phyloP scores from a whole-genome alignment of 768 basidiomycete genomes.

The Ramaria sp. region DNA sequence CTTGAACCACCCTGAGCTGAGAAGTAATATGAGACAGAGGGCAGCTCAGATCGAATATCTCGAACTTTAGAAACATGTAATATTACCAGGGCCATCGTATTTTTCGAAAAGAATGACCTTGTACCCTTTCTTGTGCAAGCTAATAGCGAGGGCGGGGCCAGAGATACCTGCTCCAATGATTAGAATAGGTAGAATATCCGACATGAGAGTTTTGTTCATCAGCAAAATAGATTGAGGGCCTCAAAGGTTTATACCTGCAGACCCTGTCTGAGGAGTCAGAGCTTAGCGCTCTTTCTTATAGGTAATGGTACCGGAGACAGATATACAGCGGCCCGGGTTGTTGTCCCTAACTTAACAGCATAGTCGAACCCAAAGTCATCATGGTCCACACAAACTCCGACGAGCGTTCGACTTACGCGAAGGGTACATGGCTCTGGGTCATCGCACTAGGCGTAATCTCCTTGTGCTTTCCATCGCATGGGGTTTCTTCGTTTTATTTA shows the following conservation, averaged over 20 bases:
- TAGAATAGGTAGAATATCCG: conserved; percentile 11
- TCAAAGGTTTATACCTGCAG: no score
- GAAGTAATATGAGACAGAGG: not conserved
- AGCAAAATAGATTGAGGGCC: no score
- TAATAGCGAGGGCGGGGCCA: conserved; percentile 28
- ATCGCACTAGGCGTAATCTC: not conserved
- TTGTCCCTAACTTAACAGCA: no score
- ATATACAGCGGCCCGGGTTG: no score
- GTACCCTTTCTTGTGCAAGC: conserved; percentile 28
- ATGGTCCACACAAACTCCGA: no score
- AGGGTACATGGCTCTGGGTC: no score
- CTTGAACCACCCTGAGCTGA: conserved; percentile 6
- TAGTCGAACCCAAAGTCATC: no score
- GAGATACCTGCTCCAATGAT: conserved; percentile 29
- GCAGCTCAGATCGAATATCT: not conserved
- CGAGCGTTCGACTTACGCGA: no score
- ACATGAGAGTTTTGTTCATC: not conserved
- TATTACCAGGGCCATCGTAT: conserved; percentile 4
- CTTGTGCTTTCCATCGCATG: not conserved
- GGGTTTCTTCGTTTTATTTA: not conserved
- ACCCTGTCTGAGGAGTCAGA: no score
- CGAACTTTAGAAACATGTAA: not conserved
- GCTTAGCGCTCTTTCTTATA: no score
- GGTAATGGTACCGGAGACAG: no score
- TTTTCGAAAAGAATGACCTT: conserved; percentile 26